Base-by-base conservation (phyloP, 2,329 filamentous ascomycete species). In the Botrytis medusae region DNA sequence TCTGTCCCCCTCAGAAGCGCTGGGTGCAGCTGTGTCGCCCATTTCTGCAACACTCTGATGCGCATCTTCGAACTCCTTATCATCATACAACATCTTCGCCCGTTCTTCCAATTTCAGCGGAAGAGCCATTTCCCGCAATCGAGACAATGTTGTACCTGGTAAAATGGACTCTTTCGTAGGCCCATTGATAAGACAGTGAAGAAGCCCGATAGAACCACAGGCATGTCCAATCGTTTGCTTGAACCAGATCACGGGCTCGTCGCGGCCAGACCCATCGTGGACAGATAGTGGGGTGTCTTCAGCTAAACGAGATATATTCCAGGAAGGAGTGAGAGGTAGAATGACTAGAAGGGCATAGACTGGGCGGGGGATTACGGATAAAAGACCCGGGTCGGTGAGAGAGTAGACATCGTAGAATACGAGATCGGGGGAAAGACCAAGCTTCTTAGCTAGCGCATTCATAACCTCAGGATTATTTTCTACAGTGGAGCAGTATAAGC, bases 181-280 rank as follows among this genome's bases (percentile, higher is more conserved):
- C 0, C 94, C 94, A 82, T 98, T 98, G 64, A 87, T 87, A 0
- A 93, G 89, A 32, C 91, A 92, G 81, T 98, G 96, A 65, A 98
- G 82, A 48, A 98, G 83, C 0, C 93, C 96, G 85, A 98, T 97
- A 62, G 97, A 84, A 0, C 95, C 95, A 82, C 96, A 98, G 0
- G 96, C 94, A 81, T 98, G 97, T 75, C 92, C 89, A 79, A 98
- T 98, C 0, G 95, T 98, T 84, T 98, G 96, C 78, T 90, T 92
- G 87, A 95, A 98, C 95, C 95, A 99, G 12, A 97, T 80, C 0
- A 98, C 93, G 12, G 93, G 91, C 80, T 98, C 94, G 0, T 79
- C 80, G 1, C 87, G 83, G 1, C 94, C 94, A 32, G 85, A 86
- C 64, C 91, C 92, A 0, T 82, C 81, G 84, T 97, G 97, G 51